Evolutionary conservation across 2,329 filamentous ascomycete species (phyloP), one percentile per base, ranked within the genome.

Genomic region (Pyrenochaeta sp.): DNA sequence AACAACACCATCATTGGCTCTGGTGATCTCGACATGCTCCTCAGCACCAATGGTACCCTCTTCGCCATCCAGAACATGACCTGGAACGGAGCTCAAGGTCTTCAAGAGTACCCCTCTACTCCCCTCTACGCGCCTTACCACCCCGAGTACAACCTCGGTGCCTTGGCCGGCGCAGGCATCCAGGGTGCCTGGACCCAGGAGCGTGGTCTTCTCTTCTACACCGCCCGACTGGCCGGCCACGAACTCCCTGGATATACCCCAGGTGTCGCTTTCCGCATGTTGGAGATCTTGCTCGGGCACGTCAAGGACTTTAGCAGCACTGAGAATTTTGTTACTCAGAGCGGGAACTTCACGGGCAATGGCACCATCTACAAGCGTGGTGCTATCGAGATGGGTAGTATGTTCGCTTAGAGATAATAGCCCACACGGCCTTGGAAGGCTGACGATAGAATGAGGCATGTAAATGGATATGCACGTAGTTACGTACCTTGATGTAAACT

Each of bases 11-110:
- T 85, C 51, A 80, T 85, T 56, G 80, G 81, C 37, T 79, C 76
- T 46, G 83, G 81, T 6, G 77, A 81, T 52, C 75, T 84, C 15
- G 83, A 85, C 68, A 79, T 81, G 68, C 68, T 83, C 4, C 78
- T 86, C 46, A 72, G 76, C 47, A 82, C 81, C 28, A 84, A 85
- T 63, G 83, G 83, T 2, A 85, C 83, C 0, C 74, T 85, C 4
- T 74, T 85, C 22, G 79, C 81, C 3, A 75, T 86, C 39, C 82
- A 85, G 66, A 85, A 85, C 71, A 80, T 84, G 75, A 85, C 83
- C 2, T 85, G 82, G 82, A 79, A 82, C 65, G 82, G 82, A 13
- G 59, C 68, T 2, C 79, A 82, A 50, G 83, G 83, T 10, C 78
- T 85, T 42, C 77, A 81, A 25, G 55, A 68, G 5, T 77, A 78